Percentiles rank a stretch among this genome's conserved stretches.
Conservation (phyloP, 345 rosid species). For the Melaleuca alternifolia region DNA sequence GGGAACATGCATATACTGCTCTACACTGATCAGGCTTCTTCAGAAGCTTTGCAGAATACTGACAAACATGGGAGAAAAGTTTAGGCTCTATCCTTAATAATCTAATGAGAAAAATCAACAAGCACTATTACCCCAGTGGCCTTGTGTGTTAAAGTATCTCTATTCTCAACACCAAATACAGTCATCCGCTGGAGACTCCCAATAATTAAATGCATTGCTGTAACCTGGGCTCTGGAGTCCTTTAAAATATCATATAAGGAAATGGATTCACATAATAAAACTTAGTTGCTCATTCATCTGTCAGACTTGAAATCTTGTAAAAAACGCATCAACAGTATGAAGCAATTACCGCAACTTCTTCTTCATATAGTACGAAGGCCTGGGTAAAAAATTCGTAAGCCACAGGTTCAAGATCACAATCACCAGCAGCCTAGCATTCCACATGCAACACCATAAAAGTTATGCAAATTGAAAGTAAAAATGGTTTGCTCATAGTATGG, state of each 20-base stretch:
- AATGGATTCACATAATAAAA: not conserved
- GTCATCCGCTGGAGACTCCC: constrained; percentile 87
- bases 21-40: constrained; percentile 96
- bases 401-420: constrained; percentile 66
- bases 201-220: constrained; percentile 71
- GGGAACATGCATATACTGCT: constrained; percentile 89
- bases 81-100: not conserved
- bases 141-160: constrained; percentile 86
- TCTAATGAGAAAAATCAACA: not conserved
- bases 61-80: not conserved
- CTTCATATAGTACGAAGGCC: constrained; percentile 76
- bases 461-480: not conserved
- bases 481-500: not conserved
- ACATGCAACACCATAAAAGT: constrained; percentile 3
- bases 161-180: constrained; percentile 80
- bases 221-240: constrained; percentile 87
- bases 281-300: not conserved
- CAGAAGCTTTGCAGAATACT: constrained; percentile 87
- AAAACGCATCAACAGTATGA: not conserved
- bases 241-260: not conserved
- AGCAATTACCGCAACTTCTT: constrained; percentile 65
- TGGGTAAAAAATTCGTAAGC: constrained; percentile 86
- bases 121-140: constrained; percentile 69
- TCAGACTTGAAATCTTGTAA: not conserved
- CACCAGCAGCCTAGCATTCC: constrained; percentile 68